phyloP scores from a whole-genome alignment of 2,329 filamentous ascomycete genomes.

The Zymoseptoria ardabiliae region DNA sequence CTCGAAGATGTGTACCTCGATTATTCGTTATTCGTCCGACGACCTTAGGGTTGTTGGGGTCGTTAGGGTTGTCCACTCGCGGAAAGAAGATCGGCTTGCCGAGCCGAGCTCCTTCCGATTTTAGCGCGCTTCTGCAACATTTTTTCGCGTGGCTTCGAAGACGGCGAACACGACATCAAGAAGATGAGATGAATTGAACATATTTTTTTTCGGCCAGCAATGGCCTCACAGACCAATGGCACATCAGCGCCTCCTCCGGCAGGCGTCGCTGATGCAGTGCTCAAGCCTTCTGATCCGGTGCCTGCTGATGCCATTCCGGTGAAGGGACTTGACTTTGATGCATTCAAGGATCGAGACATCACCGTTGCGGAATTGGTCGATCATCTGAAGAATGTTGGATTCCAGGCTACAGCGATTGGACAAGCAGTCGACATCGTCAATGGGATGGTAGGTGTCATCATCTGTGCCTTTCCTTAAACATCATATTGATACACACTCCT shows the following conservation, averaged over 20 bases:
- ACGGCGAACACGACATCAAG: background rate
- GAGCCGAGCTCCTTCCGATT: background rate
- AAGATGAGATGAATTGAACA: background rate
- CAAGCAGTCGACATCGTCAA: constrained; percentile 91
- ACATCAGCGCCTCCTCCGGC: constrained; percentile 30
- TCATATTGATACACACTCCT: background rate
- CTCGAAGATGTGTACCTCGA: too few relatives aligned
- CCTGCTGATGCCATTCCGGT: constrained; percentile 73
- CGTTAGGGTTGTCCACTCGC: background rate
- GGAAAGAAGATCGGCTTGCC: background rate
- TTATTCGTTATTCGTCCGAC: too few relatives aligned
- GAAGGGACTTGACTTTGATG: constrained; percentile 86
- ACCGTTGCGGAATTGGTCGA: constrained; percentile 78
- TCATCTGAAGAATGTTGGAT: constrained; percentile 80
- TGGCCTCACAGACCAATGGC: constrained; percentile 27
- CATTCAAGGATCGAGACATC: constrained; percentile 64
- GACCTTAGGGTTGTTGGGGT: background rate
- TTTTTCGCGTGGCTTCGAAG: background rate
- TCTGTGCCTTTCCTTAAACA: constrained; percentile 1
- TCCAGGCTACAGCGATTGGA: constrained; percentile 71
- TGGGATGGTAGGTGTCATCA: constrained; percentile 65
- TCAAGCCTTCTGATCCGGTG: constrained; percentile 76
- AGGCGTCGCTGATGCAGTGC: constrained; percentile 64
- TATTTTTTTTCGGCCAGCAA: constrained; percentile 1
- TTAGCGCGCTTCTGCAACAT: background rate